Evolutionary conservation across 2,329 filamentous ascomycete genomes (phyloP), one percentile per base, ranked within the genome.

Genomic region (Rutstroemia sp.): DNA sequence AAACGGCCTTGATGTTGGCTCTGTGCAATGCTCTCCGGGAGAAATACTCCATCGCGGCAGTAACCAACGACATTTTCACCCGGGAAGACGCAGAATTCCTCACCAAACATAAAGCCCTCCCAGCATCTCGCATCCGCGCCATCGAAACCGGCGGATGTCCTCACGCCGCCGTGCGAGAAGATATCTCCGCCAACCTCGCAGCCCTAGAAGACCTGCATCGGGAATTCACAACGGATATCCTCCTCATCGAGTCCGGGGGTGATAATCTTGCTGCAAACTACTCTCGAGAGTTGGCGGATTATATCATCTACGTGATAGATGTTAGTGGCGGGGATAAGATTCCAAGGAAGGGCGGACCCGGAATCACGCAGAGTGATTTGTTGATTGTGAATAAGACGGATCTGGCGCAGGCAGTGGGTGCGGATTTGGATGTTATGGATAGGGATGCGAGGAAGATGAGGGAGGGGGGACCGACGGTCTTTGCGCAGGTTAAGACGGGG

Each of bases 21-120:
- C 88, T 97, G 64, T 96, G 91, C 76, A 85, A 85, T 38, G 86
- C 87, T 7, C 84, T 99, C 6, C 88, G 94, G 60, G 78, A 85
- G 51, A 77, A 81, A 55, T 92, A 89, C 81, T 90, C 86, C 69
- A 88, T 99, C 67, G 94, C 94, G 0, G 94, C 91, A 58, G 92
- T 99, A 21, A 99, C 94, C 50, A 97, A 97, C 79, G 92, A 97
- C 78, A 97, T 97, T 78, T 97, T 97, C 79, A 97, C 92, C 21
- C 87, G 88, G 62, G 94, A 99, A 75, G 94, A 99, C 78, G 92
- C 92, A 76, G 94, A 97, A 73, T 99, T 99, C 76, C 84, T 99
- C 25, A 95, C 90, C 58, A 84, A 85, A 57, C 81, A 96, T 79
- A 80, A 82, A 62, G 94, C 94, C 5, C 85, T 97, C 0, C 87